Evolutionary conservation across 805 yeast genomes (phyloP), one percentile per base, ranked within the genome.

Genomic region (Yamadazyma paraphyllophila): DNA sequence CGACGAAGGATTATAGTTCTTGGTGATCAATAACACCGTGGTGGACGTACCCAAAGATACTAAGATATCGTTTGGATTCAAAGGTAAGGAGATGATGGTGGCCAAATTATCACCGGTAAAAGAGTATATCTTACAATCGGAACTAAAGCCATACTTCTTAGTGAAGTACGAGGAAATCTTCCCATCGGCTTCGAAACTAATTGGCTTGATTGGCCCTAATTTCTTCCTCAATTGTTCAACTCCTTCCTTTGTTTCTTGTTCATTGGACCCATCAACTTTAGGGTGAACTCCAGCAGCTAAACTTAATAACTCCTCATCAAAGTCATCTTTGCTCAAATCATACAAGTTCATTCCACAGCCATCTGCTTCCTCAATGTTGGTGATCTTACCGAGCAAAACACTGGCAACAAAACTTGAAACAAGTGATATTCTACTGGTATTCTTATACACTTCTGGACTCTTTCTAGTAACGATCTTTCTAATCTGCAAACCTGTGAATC

Each of bases 21-120:
- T 84, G 5, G 97, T 90, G 35, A 90, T 83, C 39, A 90, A 66
- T 30, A 91, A 72, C 2, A 88, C 88, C 0, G 97, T 90, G 2
- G 97, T 90, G n/a, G 94, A 84, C 0, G 97, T 90, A 0, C 97
- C 97, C 62, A 91, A 71, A 2, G 96, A 86, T 2, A 91, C 75
- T 52, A 91, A 72, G 15, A 86, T 78, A 62, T 90, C 97, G 60
- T 85, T 83, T 24, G 84, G 80, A 30, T 76, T 69, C 51, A 90
- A 72, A 1, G 96, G 96, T 29, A 91, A 68, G 0, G 96, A 82
- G 53, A 91, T 74, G 39, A 90, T 83, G 0, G 97, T 90, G 2
- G 96, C 96, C 45, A 90, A 73, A 59, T 90, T 90, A 62, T 90
- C 97, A 20, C 97, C 97, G 0, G 97, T 90, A 58, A 88, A 85